Conservation (phyloP, 129 eudicot genomes). For the Erigeron canadensis region DNA sequence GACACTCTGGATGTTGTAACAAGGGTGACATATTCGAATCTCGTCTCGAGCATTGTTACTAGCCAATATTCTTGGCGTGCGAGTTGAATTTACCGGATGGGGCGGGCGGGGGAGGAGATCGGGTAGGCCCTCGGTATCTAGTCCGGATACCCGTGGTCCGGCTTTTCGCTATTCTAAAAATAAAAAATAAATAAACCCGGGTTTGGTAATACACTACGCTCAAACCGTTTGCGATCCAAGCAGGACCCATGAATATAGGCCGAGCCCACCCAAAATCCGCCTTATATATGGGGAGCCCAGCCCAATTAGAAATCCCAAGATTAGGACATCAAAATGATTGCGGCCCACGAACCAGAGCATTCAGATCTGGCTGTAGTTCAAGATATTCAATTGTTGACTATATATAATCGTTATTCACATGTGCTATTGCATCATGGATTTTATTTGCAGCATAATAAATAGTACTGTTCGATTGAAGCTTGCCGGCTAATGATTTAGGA, state of each 20-base stretch:
- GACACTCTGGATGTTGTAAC: too few relatives aligned
- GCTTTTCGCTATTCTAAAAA: too few relatives aligned
- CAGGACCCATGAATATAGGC: not conserved
- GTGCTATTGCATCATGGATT: not conserved
- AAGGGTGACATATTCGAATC: too few relatives aligned
- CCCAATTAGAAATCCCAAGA: not conserved
- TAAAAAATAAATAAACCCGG: too few relatives aligned
- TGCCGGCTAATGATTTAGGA: not conserved
- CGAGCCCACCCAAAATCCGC: constrained; percentile 4
- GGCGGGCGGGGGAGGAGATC: too few relatives aligned
- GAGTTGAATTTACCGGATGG: too few relatives aligned
- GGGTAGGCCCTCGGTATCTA: too few relatives aligned
- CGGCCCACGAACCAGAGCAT: not conserved
- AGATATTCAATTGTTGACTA: not conserved
- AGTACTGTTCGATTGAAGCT: not conserved
- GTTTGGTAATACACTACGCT: not conserved
- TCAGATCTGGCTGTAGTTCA: constrained; percentile 6
- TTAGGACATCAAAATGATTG: not conserved
- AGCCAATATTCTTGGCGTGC: too few relatives aligned
- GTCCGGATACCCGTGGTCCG: too few relatives aligned
- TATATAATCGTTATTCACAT: not conserved
- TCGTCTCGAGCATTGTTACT: too few relatives aligned
- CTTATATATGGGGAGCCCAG: not conserved
- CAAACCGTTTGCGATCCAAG: not conserved
- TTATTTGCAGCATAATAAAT: not conserved